phyloP scores from a whole-genome alignment of 495 filamentous ascomycete genomes.

The Tuber microsphaerosporum region DNA sequence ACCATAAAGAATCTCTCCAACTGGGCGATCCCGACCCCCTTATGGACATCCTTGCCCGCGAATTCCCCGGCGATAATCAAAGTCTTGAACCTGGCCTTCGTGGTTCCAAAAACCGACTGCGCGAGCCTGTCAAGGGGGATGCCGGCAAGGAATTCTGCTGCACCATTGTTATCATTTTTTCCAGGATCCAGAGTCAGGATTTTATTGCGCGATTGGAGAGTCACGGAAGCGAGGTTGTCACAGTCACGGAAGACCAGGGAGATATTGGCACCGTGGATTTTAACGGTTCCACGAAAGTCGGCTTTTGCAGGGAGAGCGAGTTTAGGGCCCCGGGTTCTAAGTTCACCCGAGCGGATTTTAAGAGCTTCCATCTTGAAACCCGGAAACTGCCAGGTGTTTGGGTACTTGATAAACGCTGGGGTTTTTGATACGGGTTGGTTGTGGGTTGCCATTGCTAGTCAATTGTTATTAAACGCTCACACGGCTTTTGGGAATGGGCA shows the following conservation, averaged over 20 bases:
- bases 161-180: constrained; percentile 13
- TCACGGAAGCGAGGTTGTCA: constrained; percentile 2
- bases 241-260: constrained; percentile 17
- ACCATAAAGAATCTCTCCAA: constrained; percentile 21
- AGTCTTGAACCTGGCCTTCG: constrained; percentile 6
- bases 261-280: constrained; percentile 23
- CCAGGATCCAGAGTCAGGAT: neutral
- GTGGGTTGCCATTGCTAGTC: neutral
- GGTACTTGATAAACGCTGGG: neutral
- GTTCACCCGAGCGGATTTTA: neutral
- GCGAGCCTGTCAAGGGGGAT: constrained; percentile 2
- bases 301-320: constrained; percentile 6
- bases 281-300: constrained; percentile 22
- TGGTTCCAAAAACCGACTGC: neutral
- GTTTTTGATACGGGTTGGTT: neutral
- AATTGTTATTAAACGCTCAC: neutral
- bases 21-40: constrained; percentile 4
- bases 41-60: constrained; percentile 12
- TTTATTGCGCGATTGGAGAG: constrained; percentile 21
- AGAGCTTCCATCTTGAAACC: neutral
- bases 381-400: neutral
- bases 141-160: constrained; percentile 10
- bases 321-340: neutral
- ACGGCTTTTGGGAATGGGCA: neutral
- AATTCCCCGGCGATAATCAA: constrained; percentile 25